Base-by-base conservation (phyloP, 345 rosid species). In the Corchorus capsularis region DNA sequence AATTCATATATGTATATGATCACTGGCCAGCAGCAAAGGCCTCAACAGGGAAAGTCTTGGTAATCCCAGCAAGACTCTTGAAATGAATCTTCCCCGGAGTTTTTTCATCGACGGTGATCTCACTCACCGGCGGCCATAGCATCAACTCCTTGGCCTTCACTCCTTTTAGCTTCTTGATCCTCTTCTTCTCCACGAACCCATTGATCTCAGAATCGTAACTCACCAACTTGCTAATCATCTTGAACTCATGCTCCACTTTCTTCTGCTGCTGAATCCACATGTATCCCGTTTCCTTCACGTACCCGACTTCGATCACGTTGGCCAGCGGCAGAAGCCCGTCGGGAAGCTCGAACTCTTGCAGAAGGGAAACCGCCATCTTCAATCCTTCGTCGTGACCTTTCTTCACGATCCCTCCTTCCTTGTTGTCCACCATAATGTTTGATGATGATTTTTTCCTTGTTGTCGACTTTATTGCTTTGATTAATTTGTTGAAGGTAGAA, bases 91-190 rank as follows among this genome's bases (percentile, higher is more conserved):
- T 88, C 15, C 79, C 83, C 0, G 82, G 56, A 0, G 80, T 54
- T 27, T 76, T 79, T 16, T 83, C 88, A 13, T 84, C 85, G 6
- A 82, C 64, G 10, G 65, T 82, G 82, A 88, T 88, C 34, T 88
- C 91, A 20, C 76, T 70, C 16, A 90, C 84, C 0, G 86, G 78
- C 8, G 89, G 77, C 92, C 92, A 88, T 6, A 88, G 57, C 77
- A 87, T 77, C 57, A 90, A 81, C 80, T 90, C 94, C 80, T 90
- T 85, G 45, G 91, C 84, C 91, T 90, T 88, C 15, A 90, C 93
- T 47, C 89, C 93, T 76, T 83, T 86, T 45, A 87, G 88, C 75
- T 85, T 84, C 84, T 82, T 85, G 81, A 86, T 85, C 77, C 75
- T 59, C 61, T 81, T 85, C 81, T 81, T 82, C 47, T 59, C 76